These are phyloP conservation scores for Apocynum venetum DNA, from an alignment of 257 asterid species.

Conservation along the genomic window DNA sequence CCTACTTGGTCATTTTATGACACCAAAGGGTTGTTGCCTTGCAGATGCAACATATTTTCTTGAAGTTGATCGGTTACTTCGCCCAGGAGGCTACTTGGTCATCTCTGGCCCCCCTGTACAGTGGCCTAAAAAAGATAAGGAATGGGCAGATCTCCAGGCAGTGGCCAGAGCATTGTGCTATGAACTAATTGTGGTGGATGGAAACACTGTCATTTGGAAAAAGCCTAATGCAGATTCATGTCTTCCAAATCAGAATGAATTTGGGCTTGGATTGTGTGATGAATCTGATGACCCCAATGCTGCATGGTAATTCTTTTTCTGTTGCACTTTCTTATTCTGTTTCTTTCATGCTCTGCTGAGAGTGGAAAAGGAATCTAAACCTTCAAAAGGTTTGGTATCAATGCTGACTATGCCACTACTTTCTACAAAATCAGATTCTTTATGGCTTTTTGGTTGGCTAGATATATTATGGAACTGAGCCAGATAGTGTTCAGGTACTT, in stretches of 20 bases:
- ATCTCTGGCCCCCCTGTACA: slow-evolving; percentile 97
- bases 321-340: slow-evolving; percentile 8
- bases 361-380: neutral
- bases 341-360: neutral
- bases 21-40: slow-evolving; percentile 23
- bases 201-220: slow-evolving; percentile 95
- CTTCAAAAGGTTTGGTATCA: neutral
- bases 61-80: slow-evolving; percentile 93
- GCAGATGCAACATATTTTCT: slow-evolving; percentile 94
- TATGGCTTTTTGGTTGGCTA: slow-evolving; percentile 11
- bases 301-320: slow-evolving; percentile 57
- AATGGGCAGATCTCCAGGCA: slow-evolving; percentile 95
- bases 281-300: slow-evolving; percentile 72
- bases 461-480: slow-evolving; percentile 8
- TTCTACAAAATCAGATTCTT: slow-evolving; percentile 3
- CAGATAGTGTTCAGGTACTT: slow-evolving; percentile 53
- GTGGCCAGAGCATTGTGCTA: slow-evolving; percentile 85
- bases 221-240: slow-evolving; percentile 77
- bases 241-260: slow-evolving; percentile 70
- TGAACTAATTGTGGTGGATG: slow-evolving; percentile 87
- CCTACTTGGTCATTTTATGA: slow-evolving; percentile 19
- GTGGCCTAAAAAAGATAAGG: slow-evolving; percentile 94
- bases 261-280: slow-evolving; percentile 64
- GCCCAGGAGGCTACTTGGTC: slow-evolving; percentile 95
- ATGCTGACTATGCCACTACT: neutral